Conservation (phyloP, 2,329 filamentous ascomycete species). For the Colletotrichum sp. region DNA sequence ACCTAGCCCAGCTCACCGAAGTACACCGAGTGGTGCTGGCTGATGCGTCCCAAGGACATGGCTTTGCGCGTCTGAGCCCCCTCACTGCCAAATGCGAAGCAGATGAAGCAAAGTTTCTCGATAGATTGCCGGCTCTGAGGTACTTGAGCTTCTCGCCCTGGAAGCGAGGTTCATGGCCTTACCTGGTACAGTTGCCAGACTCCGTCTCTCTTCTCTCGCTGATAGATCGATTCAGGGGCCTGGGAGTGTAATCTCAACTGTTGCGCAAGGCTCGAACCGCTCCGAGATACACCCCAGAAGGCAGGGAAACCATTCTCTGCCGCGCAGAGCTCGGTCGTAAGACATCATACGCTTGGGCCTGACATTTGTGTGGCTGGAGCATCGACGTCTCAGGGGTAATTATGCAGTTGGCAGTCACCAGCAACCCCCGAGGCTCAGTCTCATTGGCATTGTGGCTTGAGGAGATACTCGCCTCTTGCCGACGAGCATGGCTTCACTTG, state of each 20-base stretch:
- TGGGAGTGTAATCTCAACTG: rapidly evolving
- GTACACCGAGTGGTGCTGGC: neutral
- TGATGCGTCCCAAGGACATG: neutral
- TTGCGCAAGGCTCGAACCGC: rapidly evolving
- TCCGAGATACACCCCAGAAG: too few species aligned
- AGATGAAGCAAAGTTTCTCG: neutral
- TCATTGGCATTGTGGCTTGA: neutral
- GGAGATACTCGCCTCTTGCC: too few species aligned
- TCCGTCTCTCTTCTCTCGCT: neutral
- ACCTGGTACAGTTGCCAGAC: neutral
- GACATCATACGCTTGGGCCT: too few species aligned
- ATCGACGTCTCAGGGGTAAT: too few species aligned
- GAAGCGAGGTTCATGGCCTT: neutral
- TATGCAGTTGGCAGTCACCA: neutral
- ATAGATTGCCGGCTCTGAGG: neutral
- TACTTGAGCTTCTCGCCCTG: neutral
- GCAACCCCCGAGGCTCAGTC: neutral
- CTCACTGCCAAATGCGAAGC: neutral
- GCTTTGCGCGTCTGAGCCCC: neutral
- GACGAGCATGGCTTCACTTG: neutral
- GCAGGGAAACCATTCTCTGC: neutral
- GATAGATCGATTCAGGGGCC: rapidly evolving
- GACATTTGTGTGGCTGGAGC: too few species aligned
- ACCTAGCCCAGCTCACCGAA: neutral
- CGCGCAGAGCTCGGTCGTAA: neutral